A percentile compares a stretch with the other conserved stretches of the same genome.
Evolutionary conservation across 768 basidiomycete genomes (phyloP).

Genomic region (Leccinum truebloodii): DNA sequence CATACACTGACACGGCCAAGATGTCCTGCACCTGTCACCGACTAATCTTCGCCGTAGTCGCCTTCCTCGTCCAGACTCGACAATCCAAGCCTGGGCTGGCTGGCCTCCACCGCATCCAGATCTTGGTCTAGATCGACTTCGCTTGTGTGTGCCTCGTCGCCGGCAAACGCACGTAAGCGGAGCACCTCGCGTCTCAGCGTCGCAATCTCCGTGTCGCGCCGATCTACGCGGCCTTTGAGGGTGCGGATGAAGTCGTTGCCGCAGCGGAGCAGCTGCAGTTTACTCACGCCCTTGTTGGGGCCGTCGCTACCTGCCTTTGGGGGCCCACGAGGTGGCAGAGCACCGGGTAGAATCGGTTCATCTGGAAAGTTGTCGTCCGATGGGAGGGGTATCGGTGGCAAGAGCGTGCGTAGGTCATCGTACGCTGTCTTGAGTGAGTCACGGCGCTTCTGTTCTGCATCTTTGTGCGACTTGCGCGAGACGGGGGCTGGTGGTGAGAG

Average conservation of each 20-base stretch:
- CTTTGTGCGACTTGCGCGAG: conserved; percentile 88
- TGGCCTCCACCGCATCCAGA: conserved; percentile 31
- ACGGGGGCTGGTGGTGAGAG: conserved; percentile 42
- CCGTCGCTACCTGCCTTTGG: conserved; percentile 84
- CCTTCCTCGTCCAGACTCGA: conserved; percentile 33
- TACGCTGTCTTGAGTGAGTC: conserved; percentile 96
- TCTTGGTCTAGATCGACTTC: conserved; percentile 32
- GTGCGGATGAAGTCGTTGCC: conserved; percentile 86
- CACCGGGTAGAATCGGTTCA: conserved; percentile 82
- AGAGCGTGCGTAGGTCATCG: conserved; percentile 75
- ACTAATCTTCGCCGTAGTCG: conserved; percentile 33
- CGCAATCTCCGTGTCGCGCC: conserved; percentile 78
- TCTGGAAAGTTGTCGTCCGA: conserved; percentile 69
- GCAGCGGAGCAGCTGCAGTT: conserved; percentile 87
- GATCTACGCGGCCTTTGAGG: conserved; percentile 74
- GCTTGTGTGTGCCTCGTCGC: conserved; percentile 22
- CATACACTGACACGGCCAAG: conserved; percentile 5
- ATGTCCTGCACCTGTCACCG: not conserved
- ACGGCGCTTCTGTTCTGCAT: conserved; percentile 95
- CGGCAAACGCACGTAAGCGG: conserved; percentile 48
- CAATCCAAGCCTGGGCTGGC: conserved; percentile 21
- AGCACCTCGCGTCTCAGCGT: conserved; percentile 65
- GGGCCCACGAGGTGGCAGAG: conserved; percentile 86
- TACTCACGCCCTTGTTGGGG: conserved; percentile 94
- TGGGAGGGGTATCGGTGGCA: conserved; percentile 87